Percentiles rank a stretch among this genome's conserved stretches.
Conservation (phyloP, 2,329 filamentous ascomycete genomes). For the Penicillium expansum region DNA sequence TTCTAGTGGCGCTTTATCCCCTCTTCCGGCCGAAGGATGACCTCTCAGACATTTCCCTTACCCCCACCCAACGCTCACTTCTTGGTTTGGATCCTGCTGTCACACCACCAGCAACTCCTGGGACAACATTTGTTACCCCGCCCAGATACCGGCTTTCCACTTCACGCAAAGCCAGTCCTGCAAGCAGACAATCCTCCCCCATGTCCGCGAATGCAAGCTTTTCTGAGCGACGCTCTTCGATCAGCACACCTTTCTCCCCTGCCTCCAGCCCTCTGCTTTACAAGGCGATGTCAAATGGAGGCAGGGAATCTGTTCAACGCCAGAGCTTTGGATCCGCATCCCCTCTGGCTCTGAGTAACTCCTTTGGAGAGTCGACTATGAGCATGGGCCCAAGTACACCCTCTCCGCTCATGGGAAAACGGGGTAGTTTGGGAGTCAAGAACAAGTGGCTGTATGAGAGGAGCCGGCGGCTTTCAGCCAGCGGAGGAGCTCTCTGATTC, state of each 20-base stretch:
- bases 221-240: slow-evolving; percentile 34
- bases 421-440: slow-evolving; percentile 74
- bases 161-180: slow-evolving; percentile 46
- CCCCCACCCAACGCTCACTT: slow-evolving; percentile 79
- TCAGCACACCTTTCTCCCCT: slow-evolving; percentile 55
- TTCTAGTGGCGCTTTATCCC: slow-evolving; percentile 67
- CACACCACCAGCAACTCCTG: slow-evolving; percentile 61
- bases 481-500: slow-evolving; percentile 35
- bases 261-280: slow-evolving; percentile 61
- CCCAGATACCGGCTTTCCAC: slow-evolving; percentile 80
- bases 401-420: slow-evolving; percentile 64
- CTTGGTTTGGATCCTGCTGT: slow-evolving; percentile 75
- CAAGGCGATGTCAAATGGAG: slow-evolving; percentile 55
- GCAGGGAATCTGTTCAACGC: slow-evolving; percentile 47
- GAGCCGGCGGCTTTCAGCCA: slow-evolving; percentile 49
- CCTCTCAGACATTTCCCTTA: slow-evolving; percentile 84
- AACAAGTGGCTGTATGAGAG: slow-evolving; percentile 95
- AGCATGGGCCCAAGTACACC: slow-evolving; percentile 57
- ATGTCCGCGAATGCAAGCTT: slow-evolving; percentile 38
- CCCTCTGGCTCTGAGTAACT: slow-evolving; percentile 37
- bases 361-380: slow-evolving; percentile 43
- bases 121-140: slow-evolving; percentile 75
- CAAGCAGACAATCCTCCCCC: slow-evolving; percentile 38
- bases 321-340: slow-evolving; percentile 52
- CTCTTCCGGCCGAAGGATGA: slow-evolving; percentile 71